Evolutionary conservation across 148 eudicot species (phyloP).

Genomic region (Spergularia marina): DNA sequence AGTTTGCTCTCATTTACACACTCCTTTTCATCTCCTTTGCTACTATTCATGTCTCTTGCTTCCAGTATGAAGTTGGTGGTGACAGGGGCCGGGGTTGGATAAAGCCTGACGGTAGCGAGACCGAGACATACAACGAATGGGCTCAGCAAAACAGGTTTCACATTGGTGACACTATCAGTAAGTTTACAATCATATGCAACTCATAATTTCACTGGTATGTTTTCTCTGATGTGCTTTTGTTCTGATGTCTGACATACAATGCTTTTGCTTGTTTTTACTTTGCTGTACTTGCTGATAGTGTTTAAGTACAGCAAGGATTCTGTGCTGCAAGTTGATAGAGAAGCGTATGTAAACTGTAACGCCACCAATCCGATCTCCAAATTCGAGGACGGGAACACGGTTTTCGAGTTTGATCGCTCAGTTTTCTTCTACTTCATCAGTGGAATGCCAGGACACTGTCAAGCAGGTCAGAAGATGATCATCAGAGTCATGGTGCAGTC

Average conservation of each 20-base stretch:
- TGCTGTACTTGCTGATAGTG: conserved; percentile 24
- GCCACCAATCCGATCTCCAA: conserved; percentile 39
- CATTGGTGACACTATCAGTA: conserved; percentile 58
- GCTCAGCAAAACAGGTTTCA: conserved; percentile 58
- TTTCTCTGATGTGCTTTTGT: not conserved
- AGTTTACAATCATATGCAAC: conserved; percentile 18
- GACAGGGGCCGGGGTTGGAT: conserved; percentile 43
- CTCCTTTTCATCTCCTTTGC: conserved; percentile 21
- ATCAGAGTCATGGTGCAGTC: conserved; percentile 59
- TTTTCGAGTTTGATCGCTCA: conserved; percentile 42
- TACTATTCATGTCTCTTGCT: conserved; percentile 30
- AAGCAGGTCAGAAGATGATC: conserved; percentile 59
- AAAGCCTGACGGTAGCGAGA: conserved; percentile 40
- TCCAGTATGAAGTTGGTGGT: conserved; percentile 52
- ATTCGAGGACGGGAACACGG: conserved; percentile 59
- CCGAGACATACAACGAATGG: conserved; percentile 62
- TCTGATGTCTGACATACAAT: too few species aligned
- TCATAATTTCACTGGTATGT: not conserved
- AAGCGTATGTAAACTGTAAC: conserved; percentile 46
- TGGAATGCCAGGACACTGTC: conserved; percentile 56
- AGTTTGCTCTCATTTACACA: conserved; percentile 16
- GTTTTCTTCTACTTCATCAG: conserved; percentile 77
- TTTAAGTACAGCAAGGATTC: conserved; percentile 74
- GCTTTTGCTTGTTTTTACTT: too few species aligned
- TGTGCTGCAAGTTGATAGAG: conserved; percentile 48